These are phyloP conservation scores for Ganoderma resinaceum DNA, from an alignment of 1,284 basidiomycete species.

Conservation along the genomic window DNA sequence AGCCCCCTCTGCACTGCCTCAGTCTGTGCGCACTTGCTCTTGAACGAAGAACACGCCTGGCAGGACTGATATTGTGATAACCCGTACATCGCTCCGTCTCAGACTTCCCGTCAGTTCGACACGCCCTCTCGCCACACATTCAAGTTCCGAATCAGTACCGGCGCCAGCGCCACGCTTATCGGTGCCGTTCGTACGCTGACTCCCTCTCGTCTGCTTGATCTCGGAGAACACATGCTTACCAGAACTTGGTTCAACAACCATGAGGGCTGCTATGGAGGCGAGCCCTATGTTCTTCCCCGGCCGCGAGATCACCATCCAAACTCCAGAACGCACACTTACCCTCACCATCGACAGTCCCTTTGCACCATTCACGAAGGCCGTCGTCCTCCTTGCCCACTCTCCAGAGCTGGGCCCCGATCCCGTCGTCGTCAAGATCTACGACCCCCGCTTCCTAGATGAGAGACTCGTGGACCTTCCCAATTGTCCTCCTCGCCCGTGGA, in stretches of 20 bases:
- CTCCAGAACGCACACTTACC: background rate
- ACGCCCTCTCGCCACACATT: too few relatives aligned
- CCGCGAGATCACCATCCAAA: background rate
- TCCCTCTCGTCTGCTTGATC: too few relatives aligned
- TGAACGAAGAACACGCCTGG: too few relatives aligned
- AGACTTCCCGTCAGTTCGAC: too few relatives aligned
- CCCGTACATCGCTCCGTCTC: too few relatives aligned
- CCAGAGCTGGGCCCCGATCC: conserved; percentile 4
- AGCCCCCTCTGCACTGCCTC: too few relatives aligned
- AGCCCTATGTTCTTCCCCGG: background rate
- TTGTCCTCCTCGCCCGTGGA: background rate
- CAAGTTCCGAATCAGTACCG: too few relatives aligned
- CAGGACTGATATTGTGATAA: too few relatives aligned
- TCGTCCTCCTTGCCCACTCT: conserved; percentile 9
- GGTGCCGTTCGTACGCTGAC: too few relatives aligned
- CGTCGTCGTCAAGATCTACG: conserved; percentile 22
- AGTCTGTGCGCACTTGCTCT: too few relatives aligned
- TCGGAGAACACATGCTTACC: too few relatives aligned
- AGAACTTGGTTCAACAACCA: background rate
- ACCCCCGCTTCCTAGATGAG: conserved; percentile 18
- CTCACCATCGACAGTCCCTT: conserved; percentile 3
- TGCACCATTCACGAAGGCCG: background rate
- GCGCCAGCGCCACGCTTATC: too few relatives aligned
- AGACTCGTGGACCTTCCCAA: background rate
- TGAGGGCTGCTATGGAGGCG: background rate